A percentile compares a stretch with the other conserved stretches of the same genome.
phyloP scores from a whole-genome alignment of 1,284 basidiomycete species.

The Pholiota adiposa region DNA sequence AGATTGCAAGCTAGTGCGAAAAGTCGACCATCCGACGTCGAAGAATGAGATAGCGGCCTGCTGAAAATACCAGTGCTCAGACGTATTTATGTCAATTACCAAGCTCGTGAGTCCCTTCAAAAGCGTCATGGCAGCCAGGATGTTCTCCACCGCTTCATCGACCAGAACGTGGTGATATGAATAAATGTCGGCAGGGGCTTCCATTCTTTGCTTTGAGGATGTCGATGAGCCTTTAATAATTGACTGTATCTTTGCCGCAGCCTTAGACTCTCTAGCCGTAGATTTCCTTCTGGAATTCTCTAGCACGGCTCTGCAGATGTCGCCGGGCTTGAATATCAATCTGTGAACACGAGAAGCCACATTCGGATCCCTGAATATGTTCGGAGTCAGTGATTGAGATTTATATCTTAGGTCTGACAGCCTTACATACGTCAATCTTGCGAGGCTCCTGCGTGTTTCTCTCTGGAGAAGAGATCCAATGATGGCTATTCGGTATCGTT shows the following conservation, averaged over 20 bases:
- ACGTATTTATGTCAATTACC: not conserved
- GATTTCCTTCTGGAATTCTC: not conserved
- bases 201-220: not conserved
- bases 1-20: not conserved
- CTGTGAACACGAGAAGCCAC: constrained; percentile 2
- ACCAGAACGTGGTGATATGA: not conserved
- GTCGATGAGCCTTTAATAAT: not conserved
- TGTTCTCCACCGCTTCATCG: not conserved
- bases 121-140: not conserved
- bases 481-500: constrained; percentile 18
- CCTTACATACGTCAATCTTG: constrained; percentile 5
- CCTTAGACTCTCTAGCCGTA: not conserved
- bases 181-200: too few species aligned
- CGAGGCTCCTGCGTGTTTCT: constrained; percentile 4
- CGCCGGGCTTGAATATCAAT: not conserved
- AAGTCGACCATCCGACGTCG: constrained; percentile 2
- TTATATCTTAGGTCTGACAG: not conserved
- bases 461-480: not conserved
- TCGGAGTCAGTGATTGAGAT: not conserved
- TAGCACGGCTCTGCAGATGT: not conserved
- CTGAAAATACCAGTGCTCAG: not conserved
- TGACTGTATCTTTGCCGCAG: not conserved
- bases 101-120: not conserved
- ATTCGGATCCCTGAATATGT: not conserved
- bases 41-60: not conserved